phyloP scores from a whole-genome alignment of 805 yeast species.

The Yarrowia bubula region DNA sequence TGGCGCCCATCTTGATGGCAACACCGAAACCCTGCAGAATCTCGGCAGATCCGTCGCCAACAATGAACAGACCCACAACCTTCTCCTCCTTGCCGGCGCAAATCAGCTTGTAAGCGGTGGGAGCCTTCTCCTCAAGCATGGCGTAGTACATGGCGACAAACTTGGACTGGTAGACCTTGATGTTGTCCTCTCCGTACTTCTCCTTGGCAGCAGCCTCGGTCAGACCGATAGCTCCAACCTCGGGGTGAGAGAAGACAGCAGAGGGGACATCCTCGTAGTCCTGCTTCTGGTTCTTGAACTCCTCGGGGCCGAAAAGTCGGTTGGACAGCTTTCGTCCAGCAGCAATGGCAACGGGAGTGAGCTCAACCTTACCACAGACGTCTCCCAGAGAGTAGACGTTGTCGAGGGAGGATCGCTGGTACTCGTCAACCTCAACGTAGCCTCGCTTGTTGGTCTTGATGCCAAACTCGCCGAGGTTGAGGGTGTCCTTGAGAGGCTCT shows the following conservation, averaged over 20 bases:
- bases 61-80: conserved; percentile 91
- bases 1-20: conserved; percentile 98
- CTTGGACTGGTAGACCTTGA: conserved; percentile 77
- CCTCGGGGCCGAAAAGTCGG: conserved; percentile 81
- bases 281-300: conserved; percentile 69
- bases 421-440: conserved; percentile 79
- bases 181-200: conserved; percentile 73
- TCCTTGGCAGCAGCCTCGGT: conserved; percentile 73
- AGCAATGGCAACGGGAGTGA: conserved; percentile 98
- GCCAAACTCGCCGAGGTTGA: conserved; percentile 76
- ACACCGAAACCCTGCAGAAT: conserved; percentile 98
- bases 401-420: conserved; percentile 71
- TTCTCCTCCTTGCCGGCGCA: conserved; percentile 79
- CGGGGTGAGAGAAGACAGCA: conserved; percentile 98
- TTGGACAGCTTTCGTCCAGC: conserved; percentile 94
- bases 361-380: conserved; percentile 86
- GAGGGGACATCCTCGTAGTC: conserved; percentile 88
- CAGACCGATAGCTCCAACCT: conserved; percentile 91
- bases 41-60: conserved; percentile 89
- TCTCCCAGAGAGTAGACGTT: conserved; percentile 88
- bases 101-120: conserved; percentile 82
- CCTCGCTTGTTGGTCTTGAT: conserved; percentile 59
- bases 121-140: conserved; percentile 67
- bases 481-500: conserved; percentile 59
- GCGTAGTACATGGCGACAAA: conserved; percentile 94